Percentiles rank a stretch among this genome's conserved stretches.
Conservation (phyloP, 1,284 basidiomycete species). For the Vanrija humicola region DNA sequence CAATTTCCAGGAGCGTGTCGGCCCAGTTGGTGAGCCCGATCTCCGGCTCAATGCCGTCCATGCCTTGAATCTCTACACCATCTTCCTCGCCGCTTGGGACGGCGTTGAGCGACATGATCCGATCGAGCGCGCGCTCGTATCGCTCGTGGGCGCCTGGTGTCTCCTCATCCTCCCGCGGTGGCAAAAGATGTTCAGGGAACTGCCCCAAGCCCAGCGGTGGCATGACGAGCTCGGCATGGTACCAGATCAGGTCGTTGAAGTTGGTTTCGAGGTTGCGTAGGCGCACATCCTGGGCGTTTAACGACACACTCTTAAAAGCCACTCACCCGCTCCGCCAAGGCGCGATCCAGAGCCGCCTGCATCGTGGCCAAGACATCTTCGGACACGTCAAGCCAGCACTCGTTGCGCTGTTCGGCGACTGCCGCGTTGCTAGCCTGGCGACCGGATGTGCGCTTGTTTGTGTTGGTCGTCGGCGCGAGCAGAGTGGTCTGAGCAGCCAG, state of each 20-base stretch:
- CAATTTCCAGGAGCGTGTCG: conserved; percentile 31
- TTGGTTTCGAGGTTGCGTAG: conserved; percentile 28
- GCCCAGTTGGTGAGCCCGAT: conserved; percentile 41
- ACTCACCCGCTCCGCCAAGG: conserved; percentile 38
- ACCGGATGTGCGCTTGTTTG: conserved; percentile 12
- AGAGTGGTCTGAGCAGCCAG: neutral
- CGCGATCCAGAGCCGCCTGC: conserved; percentile 25
- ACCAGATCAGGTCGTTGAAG: conserved; percentile 40
- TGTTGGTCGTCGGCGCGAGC: conserved; percentile 10
- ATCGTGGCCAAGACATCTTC: conserved; percentile 34
- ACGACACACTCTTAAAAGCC: neutral
- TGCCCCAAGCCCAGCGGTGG: conserved; percentile 23
- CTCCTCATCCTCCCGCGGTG: conserved; percentile 25
- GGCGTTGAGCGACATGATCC: conserved; percentile 24
- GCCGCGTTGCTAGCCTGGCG: neutral
- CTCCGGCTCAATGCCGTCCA: conserved; percentile 45
- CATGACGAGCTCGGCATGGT: conserved; percentile 42
- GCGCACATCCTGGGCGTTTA: conserved; percentile 26
- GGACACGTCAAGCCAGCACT: conserved; percentile 34
- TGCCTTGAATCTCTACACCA: conserved; percentile 25
- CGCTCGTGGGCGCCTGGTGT: conserved; percentile 25
- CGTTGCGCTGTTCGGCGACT: neutral
- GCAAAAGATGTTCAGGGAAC: conserved; percentile 34
- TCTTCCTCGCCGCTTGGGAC: conserved; percentile 16
- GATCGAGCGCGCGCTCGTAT: conserved; percentile 27